Percentiles rank a stretch among this genome's conserved stretches.
phyloP scores from a whole-genome alignment of 2,329 filamentous ascomycete species.

The Beauveria caledonica region DNA sequence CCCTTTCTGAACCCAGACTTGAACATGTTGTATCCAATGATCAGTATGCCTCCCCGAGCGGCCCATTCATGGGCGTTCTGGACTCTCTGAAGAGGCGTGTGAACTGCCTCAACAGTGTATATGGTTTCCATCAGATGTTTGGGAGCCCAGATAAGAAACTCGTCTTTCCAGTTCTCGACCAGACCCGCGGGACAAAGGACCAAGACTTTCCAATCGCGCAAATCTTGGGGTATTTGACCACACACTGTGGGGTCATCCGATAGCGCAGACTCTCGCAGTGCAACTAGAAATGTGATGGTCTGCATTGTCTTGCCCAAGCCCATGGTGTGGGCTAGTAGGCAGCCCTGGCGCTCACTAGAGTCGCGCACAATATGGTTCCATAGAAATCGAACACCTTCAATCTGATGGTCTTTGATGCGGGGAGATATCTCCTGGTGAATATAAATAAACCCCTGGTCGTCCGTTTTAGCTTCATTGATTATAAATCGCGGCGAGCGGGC shows the following conservation, averaged over 20 bases:
- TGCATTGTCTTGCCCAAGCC: slow-evolving; percentile 91
- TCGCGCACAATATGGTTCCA: slow-evolving; percentile 74
- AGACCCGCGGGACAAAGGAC: slow-evolving; percentile 69
- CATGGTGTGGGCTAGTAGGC: slow-evolving; percentile 83
- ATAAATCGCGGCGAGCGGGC: slow-evolving; percentile 45
- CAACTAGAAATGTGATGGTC: slow-evolving; percentile 72
- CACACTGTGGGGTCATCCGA: slow-evolving; percentile 50
- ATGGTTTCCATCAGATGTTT: slow-evolving; percentile 45
- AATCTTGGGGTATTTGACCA: slow-evolving; percentile 58
- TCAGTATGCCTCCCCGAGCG: slow-evolving; percentile 58
- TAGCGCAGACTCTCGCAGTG: slow-evolving; percentile 57
- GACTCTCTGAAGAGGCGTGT: slow-evolving; percentile 30
- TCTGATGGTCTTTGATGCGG: slow-evolving; percentile 70
- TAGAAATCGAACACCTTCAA: slow-evolving; percentile 75
- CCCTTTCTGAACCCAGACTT: slow-evolving; percentile 19
- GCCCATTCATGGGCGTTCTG: slow-evolving; percentile 51
- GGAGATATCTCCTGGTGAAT: slow-evolving; percentile 55
- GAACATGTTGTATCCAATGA: slow-evolving; percentile 69
- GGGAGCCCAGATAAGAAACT: slow-evolving; percentile 64
- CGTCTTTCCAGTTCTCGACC: slow-evolving; percentile 76
- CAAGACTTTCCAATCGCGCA: slow-evolving; percentile 57
- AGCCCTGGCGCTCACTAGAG: slow-evolving; percentile 55
- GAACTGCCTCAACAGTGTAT: slow-evolving; percentile 42
- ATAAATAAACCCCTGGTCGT: slow-evolving; percentile 49
- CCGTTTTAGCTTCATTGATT: slow-evolving; percentile 57